These are phyloP conservation scores for Yueomyces sp. DNA, from an alignment of 1,139 yeast genomes.

Conservation along the genomic window DNA sequence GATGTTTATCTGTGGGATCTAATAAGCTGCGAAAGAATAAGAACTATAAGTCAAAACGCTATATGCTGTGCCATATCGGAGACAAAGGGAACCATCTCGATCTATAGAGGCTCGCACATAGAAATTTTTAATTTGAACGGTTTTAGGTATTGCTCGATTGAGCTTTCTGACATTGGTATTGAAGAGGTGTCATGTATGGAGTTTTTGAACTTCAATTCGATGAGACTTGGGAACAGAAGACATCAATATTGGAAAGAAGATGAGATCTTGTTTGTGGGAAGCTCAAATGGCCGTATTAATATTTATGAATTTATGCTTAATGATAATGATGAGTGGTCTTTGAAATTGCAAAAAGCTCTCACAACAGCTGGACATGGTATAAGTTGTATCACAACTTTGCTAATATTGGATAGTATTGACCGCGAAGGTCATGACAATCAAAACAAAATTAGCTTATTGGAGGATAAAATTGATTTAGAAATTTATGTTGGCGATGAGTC, in stretches of 20 bases:
- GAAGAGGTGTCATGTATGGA: constrained; percentile 11
- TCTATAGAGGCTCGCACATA: constrained; percentile 23
- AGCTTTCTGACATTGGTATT: constrained; percentile 4
- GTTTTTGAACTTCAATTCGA: constrained; percentile 17
- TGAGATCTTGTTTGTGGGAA: constrained; percentile 27
- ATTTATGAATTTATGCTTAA: constrained; percentile 22
- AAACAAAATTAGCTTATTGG: too few relatives aligned
- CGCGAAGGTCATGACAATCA: not conserved
- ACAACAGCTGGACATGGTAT: constrained; percentile 10
- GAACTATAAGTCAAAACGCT: constrained; percentile 27
- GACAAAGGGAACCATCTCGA: constrained; percentile 42
- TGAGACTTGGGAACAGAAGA: constrained; percentile 16
- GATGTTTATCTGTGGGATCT: constrained; percentile 47
- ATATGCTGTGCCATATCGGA: constrained; percentile 35
- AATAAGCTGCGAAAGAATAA: constrained; percentile 35
- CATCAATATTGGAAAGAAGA: constrained; percentile 28
- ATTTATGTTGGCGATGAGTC: constrained; percentile 2
- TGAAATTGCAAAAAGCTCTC: constrained; percentile 10
- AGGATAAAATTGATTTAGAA: constrained; percentile 1
- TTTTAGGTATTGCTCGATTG: constrained; percentile 23
- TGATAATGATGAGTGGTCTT: constrained; percentile 13
- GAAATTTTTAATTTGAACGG: constrained; percentile 46
- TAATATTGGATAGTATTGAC: constrained; percentile 7
- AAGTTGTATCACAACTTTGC: constrained; percentile 11
- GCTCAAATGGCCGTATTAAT: constrained; percentile 19